Evolutionary conservation across 106 monocot species (phyloP).

Genomic region (Triglochin maritima): DNA sequence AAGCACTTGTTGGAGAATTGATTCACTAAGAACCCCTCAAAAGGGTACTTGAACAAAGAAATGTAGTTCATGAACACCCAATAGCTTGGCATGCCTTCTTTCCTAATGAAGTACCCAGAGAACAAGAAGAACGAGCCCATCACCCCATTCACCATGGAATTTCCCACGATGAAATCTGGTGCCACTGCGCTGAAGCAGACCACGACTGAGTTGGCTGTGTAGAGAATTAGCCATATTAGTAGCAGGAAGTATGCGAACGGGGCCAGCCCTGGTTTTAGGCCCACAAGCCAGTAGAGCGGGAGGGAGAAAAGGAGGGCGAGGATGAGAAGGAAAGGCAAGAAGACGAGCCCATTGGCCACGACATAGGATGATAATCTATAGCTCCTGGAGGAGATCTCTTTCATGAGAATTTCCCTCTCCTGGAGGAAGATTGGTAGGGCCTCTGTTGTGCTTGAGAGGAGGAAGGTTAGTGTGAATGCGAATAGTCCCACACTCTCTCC

Average conservation of each 20-base stretch:
- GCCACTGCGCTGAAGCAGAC: slow-evolving; percentile 64
- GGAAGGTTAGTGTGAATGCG: slow-evolving; percentile 81
- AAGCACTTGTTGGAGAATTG: slow-evolving; percentile 75
- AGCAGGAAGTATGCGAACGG: slow-evolving; percentile 68
- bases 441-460: slow-evolving; percentile 79
- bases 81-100: slow-evolving; percentile 61
- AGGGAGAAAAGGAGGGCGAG: slow-evolving; percentile 51
- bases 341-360: slow-evolving; percentile 60
- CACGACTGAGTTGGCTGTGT: slow-evolving; percentile 86
- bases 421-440: slow-evolving; percentile 81
- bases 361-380: slow-evolving; percentile 82
- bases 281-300: slow-evolving; percentile 75
- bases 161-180: slow-evolving; percentile 76
- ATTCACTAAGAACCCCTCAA: slow-evolving; percentile 77
- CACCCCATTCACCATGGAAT: slow-evolving; percentile 60
- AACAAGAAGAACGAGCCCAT: slow-evolving; percentile 90
- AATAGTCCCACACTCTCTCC: slow-evolving; percentile 70
- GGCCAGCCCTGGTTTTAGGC: slow-evolving; percentile 20
- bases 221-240: slow-evolving; percentile 81
- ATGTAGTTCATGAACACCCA: slow-evolving; percentile 96
- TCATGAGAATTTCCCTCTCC: slow-evolving; percentile 75
- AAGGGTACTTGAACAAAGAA: slow-evolving; percentile 88
- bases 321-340: slow-evolving; percentile 72
- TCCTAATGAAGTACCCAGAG: slow-evolving; percentile 86
- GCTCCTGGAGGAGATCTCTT: slow-evolving; percentile 60